phyloP scores from a whole-genome alignment of 768 basidiomycete genomes.

The Xanthoconium purpureum region DNA sequence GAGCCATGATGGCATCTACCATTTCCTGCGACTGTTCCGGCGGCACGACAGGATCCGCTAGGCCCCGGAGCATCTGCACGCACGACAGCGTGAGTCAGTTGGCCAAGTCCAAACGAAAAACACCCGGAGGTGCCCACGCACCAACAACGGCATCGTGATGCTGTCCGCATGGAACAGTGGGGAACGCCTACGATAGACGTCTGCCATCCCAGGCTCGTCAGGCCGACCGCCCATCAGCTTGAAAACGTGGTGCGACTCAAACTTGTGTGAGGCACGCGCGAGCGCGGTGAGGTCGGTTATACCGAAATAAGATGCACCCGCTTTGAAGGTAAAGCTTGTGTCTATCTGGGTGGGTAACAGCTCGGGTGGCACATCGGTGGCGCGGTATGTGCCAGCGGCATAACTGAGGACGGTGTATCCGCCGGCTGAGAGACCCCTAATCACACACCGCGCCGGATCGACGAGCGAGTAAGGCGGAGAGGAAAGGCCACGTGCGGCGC shows the following conservation, averaged over 20 bases:
- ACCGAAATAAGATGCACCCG: not conserved
- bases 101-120: not conserved
- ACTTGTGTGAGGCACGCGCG: not conserved
- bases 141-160: not conserved
- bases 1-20: not conserved
- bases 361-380: not conserved
- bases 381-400: not conserved
- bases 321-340: not conserved
- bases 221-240: not conserved
- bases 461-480: not conserved
- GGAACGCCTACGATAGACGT: not conserved
- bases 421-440: not conserved
- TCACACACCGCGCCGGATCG: constrained; percentile 1
- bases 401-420: constrained; percentile 4
- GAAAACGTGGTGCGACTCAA: constrained; percentile 1
- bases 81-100: not conserved
- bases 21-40: constrained; percentile 1
- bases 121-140: not conserved
- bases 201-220: not conserved
- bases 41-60: not conserved
- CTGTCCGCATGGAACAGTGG: not conserved
- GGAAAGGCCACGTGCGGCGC: not conserved
- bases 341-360: not conserved
- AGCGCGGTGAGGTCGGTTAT: not conserved
- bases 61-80: not conserved